phyloP scores from a whole-genome alignment of 768 basidiomycete genomes.

The Megacollybia marginata region DNA sequence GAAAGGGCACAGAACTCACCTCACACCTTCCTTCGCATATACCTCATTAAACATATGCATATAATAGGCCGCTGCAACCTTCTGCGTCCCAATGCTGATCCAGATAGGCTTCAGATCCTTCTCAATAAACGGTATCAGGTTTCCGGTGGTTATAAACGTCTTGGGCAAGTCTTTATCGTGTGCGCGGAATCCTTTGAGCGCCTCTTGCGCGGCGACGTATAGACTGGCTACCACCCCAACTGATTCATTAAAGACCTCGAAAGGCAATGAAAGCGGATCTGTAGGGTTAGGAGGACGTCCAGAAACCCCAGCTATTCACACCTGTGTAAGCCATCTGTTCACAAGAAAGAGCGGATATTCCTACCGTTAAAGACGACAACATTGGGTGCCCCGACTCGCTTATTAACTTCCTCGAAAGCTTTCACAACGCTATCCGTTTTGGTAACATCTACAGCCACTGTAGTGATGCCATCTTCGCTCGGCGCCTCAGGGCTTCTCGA shows the following conservation, averaged over 20 bases:
- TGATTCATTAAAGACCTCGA: conserved; percentile 12
- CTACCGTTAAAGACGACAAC: conserved; percentile 40
- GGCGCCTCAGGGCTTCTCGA: conserved; percentile 15
- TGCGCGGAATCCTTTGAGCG: conserved; percentile 17
- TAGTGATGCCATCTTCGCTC: conserved; percentile 14
- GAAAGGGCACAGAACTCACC: conserved; percentile 7
- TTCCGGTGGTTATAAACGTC: conserved; percentile 25
- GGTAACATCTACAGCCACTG: conserved; percentile 30
- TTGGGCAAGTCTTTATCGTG: conserved; percentile 16
- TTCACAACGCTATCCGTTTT: conserved; percentile 20
- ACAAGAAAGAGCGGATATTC: conserved; percentile 4
- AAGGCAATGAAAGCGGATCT: conserved; percentile 17
- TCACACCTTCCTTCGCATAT: conserved; percentile 14
- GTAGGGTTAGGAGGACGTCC: conserved; percentile 6
- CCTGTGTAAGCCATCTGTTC: neutral
- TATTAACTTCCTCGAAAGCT: conserved; percentile 29
- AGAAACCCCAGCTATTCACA: conserved; percentile 8
- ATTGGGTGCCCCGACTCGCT: conserved; percentile 32
- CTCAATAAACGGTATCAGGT: conserved; percentile 17
- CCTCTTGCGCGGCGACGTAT: conserved; percentile 20
- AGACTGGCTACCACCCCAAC: conserved; percentile 9
- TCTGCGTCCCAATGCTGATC: conserved; percentile 16
- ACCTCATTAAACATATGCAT: conserved; percentile 13
- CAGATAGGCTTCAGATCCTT: conserved; percentile 2
- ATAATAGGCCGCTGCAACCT: conserved; percentile 13